phyloP scores from a whole-genome alignment of 306 rosid species.

The Fagus sylvatica region DNA sequence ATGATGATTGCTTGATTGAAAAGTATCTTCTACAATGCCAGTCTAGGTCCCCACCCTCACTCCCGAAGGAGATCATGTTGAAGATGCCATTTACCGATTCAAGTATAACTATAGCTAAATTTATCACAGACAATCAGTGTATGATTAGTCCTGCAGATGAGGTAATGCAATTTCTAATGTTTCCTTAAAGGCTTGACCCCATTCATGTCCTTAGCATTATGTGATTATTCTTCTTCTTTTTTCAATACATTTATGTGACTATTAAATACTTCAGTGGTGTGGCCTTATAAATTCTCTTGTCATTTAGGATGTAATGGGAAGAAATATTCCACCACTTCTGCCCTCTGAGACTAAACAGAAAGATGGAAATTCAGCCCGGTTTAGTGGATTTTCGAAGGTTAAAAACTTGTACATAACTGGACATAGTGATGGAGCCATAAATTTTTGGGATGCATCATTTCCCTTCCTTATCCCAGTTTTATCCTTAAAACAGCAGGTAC shows the following conservation, averaged over 20 bases:
- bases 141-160: slow-evolving; percentile 46
- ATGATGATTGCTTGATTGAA: slow-evolving; percentile 69
- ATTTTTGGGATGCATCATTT: slow-evolving; percentile 83
- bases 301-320: slow-evolving; percentile 55
- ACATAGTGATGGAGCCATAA: slow-evolving; percentile 72
- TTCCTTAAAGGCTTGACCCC: background rate
- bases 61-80: slow-evolving; percentile 71
- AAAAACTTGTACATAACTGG: slow-evolving; percentile 81
- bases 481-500: slow-evolving; percentile 83
- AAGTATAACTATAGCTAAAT: slow-evolving; percentile 60
- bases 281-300: slow-evolving; percentile 23
- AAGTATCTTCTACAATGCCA: slow-evolving; percentile 74
- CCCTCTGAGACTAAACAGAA: slow-evolving; percentile 53
- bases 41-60: slow-evolving; percentile 57
- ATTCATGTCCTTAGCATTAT: slow-evolving; percentile 3
- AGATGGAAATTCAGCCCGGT: slow-evolving; percentile 56
- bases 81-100: slow-evolving; percentile 78
- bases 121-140: slow-evolving; percentile 52
- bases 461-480: slow-evolving; percentile 63
- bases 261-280: slow-evolving; percentile 11
- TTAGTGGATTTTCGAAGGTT: slow-evolving; percentile 68
- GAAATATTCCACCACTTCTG: slow-evolving; percentile 60
- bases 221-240: background rate
- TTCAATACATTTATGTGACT: no score
- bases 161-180: slow-evolving; percentile 42